A percentile compares a stretch with the other conserved stretches of the same genome.
Conservation (phyloP, 257 asterid species). For the Solanum stenotomum region DNA sequence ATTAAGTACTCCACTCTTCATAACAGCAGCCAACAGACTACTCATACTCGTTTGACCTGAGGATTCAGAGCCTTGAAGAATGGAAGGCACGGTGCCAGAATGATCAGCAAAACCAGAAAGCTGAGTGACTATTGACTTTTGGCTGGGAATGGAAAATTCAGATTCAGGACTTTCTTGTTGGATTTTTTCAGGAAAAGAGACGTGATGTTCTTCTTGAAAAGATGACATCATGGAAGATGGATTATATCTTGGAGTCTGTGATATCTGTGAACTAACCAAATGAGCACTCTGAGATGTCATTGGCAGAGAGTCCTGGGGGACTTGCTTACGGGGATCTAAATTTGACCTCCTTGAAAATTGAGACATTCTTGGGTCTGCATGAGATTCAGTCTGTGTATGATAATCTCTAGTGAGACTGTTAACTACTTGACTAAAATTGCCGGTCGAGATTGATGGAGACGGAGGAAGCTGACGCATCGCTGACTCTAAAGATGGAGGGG, state of each 20-base stretch:
- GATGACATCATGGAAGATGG: slow-evolving; percentile 24
- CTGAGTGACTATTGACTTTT: slow-evolving; percentile 7
- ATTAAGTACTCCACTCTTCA: slow-evolving; percentile 39
- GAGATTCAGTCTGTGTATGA: slow-evolving; percentile 29
- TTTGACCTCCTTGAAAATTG: slow-evolving; percentile 27
- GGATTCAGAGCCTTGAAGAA: slow-evolving; percentile 26
- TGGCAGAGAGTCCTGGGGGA: slow-evolving; percentile 29
- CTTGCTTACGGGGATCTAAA: slow-evolving; percentile 17
- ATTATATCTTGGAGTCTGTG: slow-evolving; percentile 21
- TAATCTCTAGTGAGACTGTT: slow-evolving; percentile 34
- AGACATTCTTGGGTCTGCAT: slow-evolving; percentile 55
- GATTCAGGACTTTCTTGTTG: slow-evolving; percentile 25
- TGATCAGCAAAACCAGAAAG: slow-evolving; percentile 25
- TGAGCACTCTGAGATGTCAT: slow-evolving; percentile 20
- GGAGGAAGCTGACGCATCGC: slow-evolving; percentile 33
- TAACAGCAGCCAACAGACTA: slow-evolving; percentile 43
- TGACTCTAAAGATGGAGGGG: slow-evolving; percentile 31
- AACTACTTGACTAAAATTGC: slow-evolving; percentile 16
- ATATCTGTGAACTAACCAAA: slow-evolving; percentile 23
- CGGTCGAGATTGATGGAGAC: slow-evolving; percentile 32
- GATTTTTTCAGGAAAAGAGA: slow-evolving; percentile 19
- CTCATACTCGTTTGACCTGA: slow-evolving; percentile 48
- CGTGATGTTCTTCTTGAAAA: slow-evolving; percentile 25
- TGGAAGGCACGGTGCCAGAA: slow-evolving; percentile 35
- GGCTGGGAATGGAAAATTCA: slow-evolving; percentile 5